Base-by-base conservation (phyloP, 1,139 yeast genomes). In the Zygoascus hellenicus region DNA sequence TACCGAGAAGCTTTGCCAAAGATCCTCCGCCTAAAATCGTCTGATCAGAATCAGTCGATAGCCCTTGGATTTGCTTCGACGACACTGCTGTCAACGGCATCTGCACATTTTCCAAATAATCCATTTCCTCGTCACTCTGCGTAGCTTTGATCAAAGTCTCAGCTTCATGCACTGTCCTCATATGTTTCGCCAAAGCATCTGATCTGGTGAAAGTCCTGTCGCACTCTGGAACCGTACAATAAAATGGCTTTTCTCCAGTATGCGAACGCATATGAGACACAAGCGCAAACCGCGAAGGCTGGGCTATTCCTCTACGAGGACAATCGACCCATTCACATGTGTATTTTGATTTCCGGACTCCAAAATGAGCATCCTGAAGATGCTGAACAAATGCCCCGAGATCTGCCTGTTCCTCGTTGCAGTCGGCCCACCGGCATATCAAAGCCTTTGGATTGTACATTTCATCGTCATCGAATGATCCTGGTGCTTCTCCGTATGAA, bases 211-310 rank as follows among this genome's bases (percentile, higher is more conserved):
- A 82, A 45, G 74, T 74, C 51, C 78, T 74, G 49, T 75, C 77
- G 64, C 92, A 84, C 57, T 81, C 88, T 0, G 88, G 88, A 11
- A 82, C 70, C 0, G 80, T 74, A 59, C 94, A 84, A 54, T 73
- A 78, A 58, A 78, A 81, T 30, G 86, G 86, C 54, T 75, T 75
- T 57, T 81, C 86, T 0, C 84, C 82, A 0, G 86, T 78, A 59
- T 83, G 90, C 2, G 78, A 71, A 45, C 87, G 64, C 57, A 82
- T 69, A 59, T 83, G 90, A 0, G 83, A 71, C 1, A 80, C 71
- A 31, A 83, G 69, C 1, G 83, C 83, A 63, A 77, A 75, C 48
- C 81, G 61, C 6, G 81, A 74, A 3, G 83, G 79, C 58, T 80
- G 84, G 35, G 71, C 70, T 1, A 74, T 62, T 1, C 83, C 83